These are phyloP conservation scores for Xanthoconium separans DNA, from an alignment of 1,284 basidiomycete genomes.

Conservation along the genomic window DNA sequence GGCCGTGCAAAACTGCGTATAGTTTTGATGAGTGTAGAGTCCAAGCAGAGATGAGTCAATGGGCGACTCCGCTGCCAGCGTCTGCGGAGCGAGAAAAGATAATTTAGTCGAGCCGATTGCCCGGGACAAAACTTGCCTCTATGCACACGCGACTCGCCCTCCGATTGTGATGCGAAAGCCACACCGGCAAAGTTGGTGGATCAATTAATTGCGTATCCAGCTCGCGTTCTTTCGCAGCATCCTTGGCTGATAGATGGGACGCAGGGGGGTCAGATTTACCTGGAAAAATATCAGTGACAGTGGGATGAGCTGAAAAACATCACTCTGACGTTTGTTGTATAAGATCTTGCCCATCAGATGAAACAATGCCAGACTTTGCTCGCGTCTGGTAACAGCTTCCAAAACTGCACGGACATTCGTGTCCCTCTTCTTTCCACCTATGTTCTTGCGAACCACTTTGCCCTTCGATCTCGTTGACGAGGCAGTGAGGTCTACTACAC, in stretches of 20 bases:
- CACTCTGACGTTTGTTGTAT: constrained; percentile 85
- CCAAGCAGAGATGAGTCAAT: constrained; percentile 89
- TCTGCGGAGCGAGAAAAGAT: constrained; percentile 39
- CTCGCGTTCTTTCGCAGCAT: constrained; percentile 56
- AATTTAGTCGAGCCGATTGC: neutral
- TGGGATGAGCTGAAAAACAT: neutral
- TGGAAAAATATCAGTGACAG: constrained; percentile 32
- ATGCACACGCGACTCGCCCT: constrained; percentile 76
- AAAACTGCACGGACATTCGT: constrained; percentile 41
- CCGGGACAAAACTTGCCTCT: constrained; percentile 54
- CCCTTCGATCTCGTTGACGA: constrained; percentile 21
- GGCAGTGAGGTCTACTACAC: constrained; percentile 38
- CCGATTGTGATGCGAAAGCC: constrained; percentile 65
- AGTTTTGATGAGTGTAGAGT: constrained; percentile 93
- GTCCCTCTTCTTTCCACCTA: neutral
- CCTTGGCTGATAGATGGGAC: constrained; percentile 52
- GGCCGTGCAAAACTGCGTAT: constrained; percentile 77
- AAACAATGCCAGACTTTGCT: constrained; percentile 86
- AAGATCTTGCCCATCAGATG: constrained; percentile 92
- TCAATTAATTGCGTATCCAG: constrained; percentile 52
- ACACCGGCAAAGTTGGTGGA: constrained; percentile 50
- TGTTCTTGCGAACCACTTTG: constrained; percentile 33
- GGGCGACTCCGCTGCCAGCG: constrained; percentile 81
- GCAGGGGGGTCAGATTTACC: constrained; percentile 70
- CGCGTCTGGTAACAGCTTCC: constrained; percentile 75